Evolutionary conservation across 2,329 filamentous ascomycete species (phyloP).

Genomic region (Hyphodiscus sp.): DNA sequence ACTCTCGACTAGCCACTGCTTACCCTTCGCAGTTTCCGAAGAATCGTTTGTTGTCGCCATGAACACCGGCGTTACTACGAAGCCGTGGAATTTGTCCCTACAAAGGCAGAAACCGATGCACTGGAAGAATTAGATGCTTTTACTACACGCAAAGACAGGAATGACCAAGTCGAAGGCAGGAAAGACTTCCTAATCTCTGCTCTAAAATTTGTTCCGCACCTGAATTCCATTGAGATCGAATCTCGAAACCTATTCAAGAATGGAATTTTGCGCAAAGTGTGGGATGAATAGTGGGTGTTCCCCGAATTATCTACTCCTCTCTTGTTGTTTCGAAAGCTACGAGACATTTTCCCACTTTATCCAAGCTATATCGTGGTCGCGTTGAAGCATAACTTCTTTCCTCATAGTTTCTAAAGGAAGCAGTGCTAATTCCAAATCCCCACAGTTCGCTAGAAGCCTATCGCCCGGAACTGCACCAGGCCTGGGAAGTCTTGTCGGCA

Average conservation of each 20-base stretch:
- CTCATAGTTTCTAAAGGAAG: neutral
- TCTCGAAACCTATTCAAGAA: constrained; percentile 10
- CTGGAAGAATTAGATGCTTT: constrained; percentile 13
- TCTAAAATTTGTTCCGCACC: constrained; percentile 4
- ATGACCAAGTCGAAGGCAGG: constrained; percentile 1
- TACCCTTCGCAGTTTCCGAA: constrained; percentile 1
- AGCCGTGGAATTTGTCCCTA: constrained; percentile 10
- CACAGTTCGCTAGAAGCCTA: too few relatives aligned
- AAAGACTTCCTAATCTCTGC: neutral
- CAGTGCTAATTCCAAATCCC: too few relatives aligned
- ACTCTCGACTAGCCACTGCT: too few relatives aligned
- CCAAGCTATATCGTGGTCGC: too few relatives aligned
- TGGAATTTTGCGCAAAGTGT: constrained; percentile 12
- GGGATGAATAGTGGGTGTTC: constrained; percentile 8
- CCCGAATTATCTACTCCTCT: too few relatives aligned
- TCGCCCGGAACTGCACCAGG: too few relatives aligned
- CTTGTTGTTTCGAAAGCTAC: too few relatives aligned
- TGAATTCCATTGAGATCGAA: constrained; percentile 5
- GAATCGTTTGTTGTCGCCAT: constrained; percentile 12
- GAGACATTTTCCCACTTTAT: too few relatives aligned
- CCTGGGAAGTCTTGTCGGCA: neutral
- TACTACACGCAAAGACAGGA: constrained; percentile 4
- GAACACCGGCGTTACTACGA: constrained; percentile 5
- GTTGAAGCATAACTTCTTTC: neutral
- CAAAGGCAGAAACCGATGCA: constrained; percentile 6